Percentiles rank a stretch among this genome's conserved stretches.
These are phyloP conservation scores for Aspergillus tubingensis DNA, from an alignment of 2,329 filamentous ascomycete species.

Conservation along the genomic window DNA sequence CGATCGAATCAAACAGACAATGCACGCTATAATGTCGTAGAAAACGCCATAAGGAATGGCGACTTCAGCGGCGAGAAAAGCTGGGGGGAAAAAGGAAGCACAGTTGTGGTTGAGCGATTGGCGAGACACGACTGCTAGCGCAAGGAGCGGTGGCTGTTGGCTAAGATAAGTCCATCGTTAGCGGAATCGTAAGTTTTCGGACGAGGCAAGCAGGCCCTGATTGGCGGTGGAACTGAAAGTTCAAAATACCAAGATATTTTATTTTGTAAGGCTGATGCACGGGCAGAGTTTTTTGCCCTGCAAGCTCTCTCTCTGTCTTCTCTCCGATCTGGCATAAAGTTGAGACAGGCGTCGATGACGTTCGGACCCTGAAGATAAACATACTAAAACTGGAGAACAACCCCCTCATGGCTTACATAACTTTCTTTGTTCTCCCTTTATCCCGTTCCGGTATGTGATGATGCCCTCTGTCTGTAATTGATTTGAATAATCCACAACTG, in stretches of 20 bases:
- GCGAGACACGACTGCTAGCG: conserved; percentile 15
- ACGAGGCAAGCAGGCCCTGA: neutral
- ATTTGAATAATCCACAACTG: neutral
- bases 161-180: conserved; percentile 18
- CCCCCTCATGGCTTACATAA: neutral
- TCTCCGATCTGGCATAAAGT: neutral
- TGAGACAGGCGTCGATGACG: neutral
- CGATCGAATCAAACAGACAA: conserved; percentile 5
- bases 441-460: neutral
- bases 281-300: neutral
- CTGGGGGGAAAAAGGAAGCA: neutral
- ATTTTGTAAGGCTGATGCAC: neutral
- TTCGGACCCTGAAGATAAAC: neutral
- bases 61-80: neutral
- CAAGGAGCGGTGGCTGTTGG: conserved; percentile 28
- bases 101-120: conserved; percentile 5
- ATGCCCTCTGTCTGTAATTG: neutral
- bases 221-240: neutral
- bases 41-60: conserved; percentile 1
- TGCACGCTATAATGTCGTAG: neutral
- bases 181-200: conserved; percentile 1
- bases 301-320: neutral
- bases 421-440: neutral
- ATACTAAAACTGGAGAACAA: neutral
- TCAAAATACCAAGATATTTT: neutral